Evolutionary conservation across 352 stramenopile species (phyloP), one percentile per base, ranked within the genome.

Genomic region (Globisporangium sylvaticum): DNA sequence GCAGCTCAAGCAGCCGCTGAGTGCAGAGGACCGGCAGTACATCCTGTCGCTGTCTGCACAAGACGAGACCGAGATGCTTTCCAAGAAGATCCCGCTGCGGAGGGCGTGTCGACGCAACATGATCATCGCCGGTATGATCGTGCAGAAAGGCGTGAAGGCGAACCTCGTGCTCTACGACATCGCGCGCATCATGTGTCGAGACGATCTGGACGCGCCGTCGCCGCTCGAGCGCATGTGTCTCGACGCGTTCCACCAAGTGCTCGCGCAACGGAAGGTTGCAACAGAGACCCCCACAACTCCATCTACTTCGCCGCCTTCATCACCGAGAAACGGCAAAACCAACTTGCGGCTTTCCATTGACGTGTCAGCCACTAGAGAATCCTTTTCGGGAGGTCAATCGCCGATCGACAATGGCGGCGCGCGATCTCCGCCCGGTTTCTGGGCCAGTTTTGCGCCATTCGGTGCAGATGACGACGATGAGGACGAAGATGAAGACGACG

Each of bases 1-100:
- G 9, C 97, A 99, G 73, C 79, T 95, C 31, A 69, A 81, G 34
- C 62, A 96, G 39, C 81, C 86, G 9, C 66, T 94, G 39, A 92
- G 83, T 27, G 66, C 71, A 7, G 75, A 81, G 12, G 82, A 94
- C 31, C 75, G 77, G 20, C 64, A 77, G 31, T 95, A 95, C 61
- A 73, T 93, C 42, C 61, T 94, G 8, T 80, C 66, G 14, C 64
- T 94, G 27, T 89, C 78, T 14, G 78, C 83, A 7, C 66, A 80
- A 1, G 71, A 88, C 20, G 87, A 95, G 20, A 73, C 76, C 44
- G 78, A 91, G 37, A 61, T 65, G 6, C 63, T 95, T 37, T 68
- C 75, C 5, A 84, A 83, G 73, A 87, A 88, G 66, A 91, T 95
- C 42, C 87, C 87, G 25, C 73, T 95, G 64, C 84, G 87, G 18